These are phyloP conservation scores for Globisporangium okanoganense DNA, from an alignment of 352 stramenopile genomes.

Conservation along the genomic window DNA sequence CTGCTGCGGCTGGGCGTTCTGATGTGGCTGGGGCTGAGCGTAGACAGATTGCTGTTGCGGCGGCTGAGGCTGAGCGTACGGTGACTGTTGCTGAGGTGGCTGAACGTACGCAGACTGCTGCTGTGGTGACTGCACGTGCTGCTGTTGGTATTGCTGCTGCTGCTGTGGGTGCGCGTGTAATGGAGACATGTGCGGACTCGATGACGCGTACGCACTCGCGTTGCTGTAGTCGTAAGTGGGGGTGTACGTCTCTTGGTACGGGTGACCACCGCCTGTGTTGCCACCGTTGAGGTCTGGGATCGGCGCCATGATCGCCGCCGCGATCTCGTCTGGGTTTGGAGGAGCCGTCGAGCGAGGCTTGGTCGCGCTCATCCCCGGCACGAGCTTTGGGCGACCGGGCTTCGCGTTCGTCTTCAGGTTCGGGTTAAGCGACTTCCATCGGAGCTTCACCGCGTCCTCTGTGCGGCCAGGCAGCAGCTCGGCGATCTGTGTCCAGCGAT, in stretches of 20 bases:
- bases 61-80: neutral
- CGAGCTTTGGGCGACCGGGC: conserved; percentile 53
- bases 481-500: conserved; percentile 94
- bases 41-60: neutral
- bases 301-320: conserved; percentile 37
- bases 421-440: conserved; percentile 74
- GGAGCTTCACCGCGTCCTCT: conserved; percentile 87
- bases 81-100: neutral
- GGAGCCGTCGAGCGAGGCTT: conserved; percentile 38
- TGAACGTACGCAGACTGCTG: neutral
- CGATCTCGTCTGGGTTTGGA: conserved; percentile 54
- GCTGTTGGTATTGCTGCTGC: conserved; percentile 2
- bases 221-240: conserved; percentile 8
- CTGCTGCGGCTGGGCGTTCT: neutral
- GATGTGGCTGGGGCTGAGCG: neutral
- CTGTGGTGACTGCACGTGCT: neutral
- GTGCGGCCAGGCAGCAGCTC: conserved; percentile 79
- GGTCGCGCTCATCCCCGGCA: conserved; percentile 48
- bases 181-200: neutral
- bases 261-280: neutral
- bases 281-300: conserved; percentile 10
- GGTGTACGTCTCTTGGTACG: conserved; percentile 12
- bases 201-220: conserved; percentile 18
- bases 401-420: conserved; percentile 57
- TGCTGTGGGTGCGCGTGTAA: conserved; percentile 7